Base-by-base conservation (phyloP, 129 eudicot genomes). In the Kitagawia praeruptora region DNA sequence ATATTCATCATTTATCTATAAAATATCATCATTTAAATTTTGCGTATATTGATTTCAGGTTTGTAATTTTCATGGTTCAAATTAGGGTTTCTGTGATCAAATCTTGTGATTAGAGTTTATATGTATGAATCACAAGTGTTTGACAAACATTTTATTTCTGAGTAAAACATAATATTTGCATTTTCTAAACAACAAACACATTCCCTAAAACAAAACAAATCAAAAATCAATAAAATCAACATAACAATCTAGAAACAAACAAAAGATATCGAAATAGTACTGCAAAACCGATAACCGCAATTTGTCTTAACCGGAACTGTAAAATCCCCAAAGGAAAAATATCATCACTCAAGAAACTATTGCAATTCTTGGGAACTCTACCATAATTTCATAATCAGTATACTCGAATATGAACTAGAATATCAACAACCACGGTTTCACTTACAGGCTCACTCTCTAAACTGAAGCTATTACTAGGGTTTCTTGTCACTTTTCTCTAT, bases 261-360 rank as follows among this genome's bases (percentile, higher is more conserved):
- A 40, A 71, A 19, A 5, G n/a, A 71, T 10, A 6, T 39, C 4
- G 41, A 31, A 19, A 40, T 13, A 38, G 31, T 80, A 61, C 84
- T 81, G 21, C 87, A 84, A 72, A 84, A 84, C 84, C 81, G 80
- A 76, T 84, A 84, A 8, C 84, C 82, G 27, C 87, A 84, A 49
- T 80, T 77, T 1, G 81, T 80, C 72, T 66, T 84, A 47, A 83
- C 80, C 4, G 87, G 83, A 16, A 84, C 19, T 34, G 79, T 51
- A 81, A 84, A 80, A 1, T 69, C 53, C 13, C 54, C 84, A 37
- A 80, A 77, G 87, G 79, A 75, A 84, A 84, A 0, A 77, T 77
- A 40, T 84, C 87, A 73, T 84, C 84, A 38, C 5, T 47, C 5
- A 79, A 81, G 21, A 83, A 81, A 42, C 39, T 15, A 48, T 83